Percentiles rank a stretch among this genome's conserved stretches.
These are phyloP conservation scores for Graphiopsis chlorocephala DNA, from an alignment of 2,329 filamentous ascomycete genomes.

Conservation along the genomic window DNA sequence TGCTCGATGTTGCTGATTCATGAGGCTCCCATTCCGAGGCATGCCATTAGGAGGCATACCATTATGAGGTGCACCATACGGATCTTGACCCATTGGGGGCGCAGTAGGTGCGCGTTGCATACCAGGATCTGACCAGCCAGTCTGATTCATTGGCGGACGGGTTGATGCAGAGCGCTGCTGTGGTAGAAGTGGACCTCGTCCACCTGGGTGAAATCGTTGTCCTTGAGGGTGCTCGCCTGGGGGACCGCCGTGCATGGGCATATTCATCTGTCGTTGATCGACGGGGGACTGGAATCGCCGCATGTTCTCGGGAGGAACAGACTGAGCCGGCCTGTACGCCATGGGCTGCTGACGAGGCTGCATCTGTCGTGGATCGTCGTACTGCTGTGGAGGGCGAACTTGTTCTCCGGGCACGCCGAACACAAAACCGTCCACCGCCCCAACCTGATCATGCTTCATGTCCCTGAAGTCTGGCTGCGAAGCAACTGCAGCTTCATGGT, in stretches of 20 bases:
- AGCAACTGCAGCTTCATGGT: constrained; percentile 3
- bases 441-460: not conserved
- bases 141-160: constrained; percentile 18
- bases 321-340: constrained; percentile 15
- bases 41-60: not conserved
- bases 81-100: constrained; percentile 6
- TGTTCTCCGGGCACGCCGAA: constrained; percentile 20
- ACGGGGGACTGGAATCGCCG: not conserved
- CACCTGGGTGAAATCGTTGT: constrained; percentile 1
- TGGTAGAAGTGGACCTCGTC: constrained; percentile 11
- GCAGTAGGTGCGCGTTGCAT: constrained; percentile 18
- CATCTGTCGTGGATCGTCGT: constrained; percentile 8
- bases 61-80: not conserved
- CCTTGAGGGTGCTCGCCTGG: constrained; percentile 19
- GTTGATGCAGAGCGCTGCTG: constrained; percentile 9
- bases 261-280: not conserved
- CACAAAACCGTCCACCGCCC: constrained; percentile 17
- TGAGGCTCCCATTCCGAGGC: not conserved
- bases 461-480: constrained; percentile 10
- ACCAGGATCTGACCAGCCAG: constrained; percentile 27
- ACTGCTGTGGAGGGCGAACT: constrained; percentile 5
- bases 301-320: constrained; percentile 12
- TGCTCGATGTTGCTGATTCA: constrained; percentile 15
- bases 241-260: constrained; percentile 28
- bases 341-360: constrained; percentile 17